Percentiles rank a stretch among this genome's conserved stretches.
Evolutionary conservation across 805 yeast species (phyloP).

Genomic region (Tetrapisispora nanseiensis): DNA sequence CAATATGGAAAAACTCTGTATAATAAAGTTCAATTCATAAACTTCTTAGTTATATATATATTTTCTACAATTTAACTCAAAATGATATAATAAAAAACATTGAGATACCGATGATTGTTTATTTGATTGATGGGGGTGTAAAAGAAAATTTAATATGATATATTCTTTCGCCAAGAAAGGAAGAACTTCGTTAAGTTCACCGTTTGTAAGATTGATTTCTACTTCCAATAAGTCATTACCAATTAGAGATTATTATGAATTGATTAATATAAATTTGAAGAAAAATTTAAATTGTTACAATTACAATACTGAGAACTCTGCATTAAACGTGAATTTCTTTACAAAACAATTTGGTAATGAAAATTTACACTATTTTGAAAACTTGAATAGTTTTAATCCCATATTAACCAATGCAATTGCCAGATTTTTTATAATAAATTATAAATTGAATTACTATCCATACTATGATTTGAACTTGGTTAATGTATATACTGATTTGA

Average conservation of each 20-base stretch:
- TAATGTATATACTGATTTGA: slow-evolving; percentile 21
- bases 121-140: no score
- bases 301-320: neutral
- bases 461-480: slow-evolving; percentile 47
- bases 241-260: slow-evolving; percentile 2
- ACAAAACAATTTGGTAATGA: slow-evolving; percentile 2
- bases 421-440: slow-evolving; percentile 61
- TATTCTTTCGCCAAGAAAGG: no score
- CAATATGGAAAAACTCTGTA: no score
- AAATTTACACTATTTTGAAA: slow-evolving; percentile 3
- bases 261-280: neutral
- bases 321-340: slow-evolving; percentile 3
- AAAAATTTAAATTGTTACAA: neutral
- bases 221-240: neutral
- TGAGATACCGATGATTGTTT: no score
- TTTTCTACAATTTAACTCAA: no score
- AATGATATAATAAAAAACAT: neutral
- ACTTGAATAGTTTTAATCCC: slow-evolving; percentile 2
- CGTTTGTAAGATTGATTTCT: neutral
- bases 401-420: slow-evolving; percentile 38
- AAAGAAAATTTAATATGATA: no score
- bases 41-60: no score
- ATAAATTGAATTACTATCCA: slow-evolving; percentile 58
- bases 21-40: no score
- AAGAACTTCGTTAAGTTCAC: neutral